phyloP scores from a whole-genome alignment of 2,329 filamentous ascomycete genomes.

The Fusarium pseudoanthophilum region DNA sequence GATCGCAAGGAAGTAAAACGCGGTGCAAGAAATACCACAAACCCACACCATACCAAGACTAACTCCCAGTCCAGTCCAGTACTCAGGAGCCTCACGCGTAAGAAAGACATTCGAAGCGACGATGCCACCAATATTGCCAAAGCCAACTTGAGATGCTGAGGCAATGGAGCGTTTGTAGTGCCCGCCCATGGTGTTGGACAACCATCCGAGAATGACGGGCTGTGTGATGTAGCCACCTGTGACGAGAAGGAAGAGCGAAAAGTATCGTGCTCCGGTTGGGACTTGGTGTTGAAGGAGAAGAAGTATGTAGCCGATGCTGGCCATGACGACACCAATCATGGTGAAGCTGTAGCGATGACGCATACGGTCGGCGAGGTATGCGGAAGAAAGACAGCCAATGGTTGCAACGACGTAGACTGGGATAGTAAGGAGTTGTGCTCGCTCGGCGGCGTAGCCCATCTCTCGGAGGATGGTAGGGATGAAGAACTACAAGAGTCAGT shows the following conservation, averaged over 20 bases:
- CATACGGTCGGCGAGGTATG: constrained; percentile 37
- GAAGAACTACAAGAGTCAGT: constrained; percentile 53
- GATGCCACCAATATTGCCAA: constrained; percentile 62
- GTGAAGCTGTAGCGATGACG: constrained; percentile 20
- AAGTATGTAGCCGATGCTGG: constrained; percentile 10
- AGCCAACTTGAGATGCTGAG: neutral
- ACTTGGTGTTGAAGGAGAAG: constrained; percentile 9
- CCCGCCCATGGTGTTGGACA: constrained; percentile 70
- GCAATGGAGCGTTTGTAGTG: constrained; percentile 9
- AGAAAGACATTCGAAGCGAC: constrained; percentile 23
- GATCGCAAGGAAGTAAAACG: constrained; percentile 2
- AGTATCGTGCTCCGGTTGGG: constrained; percentile 20
- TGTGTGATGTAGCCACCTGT: constrained; percentile 12
- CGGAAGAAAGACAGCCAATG: constrained; percentile 63
- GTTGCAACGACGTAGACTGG: constrained; percentile 71
- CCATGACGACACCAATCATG: neutral
- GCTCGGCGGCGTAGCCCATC: constrained; percentile 66
- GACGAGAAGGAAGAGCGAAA: constrained; percentile 12
- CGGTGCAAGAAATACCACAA: neutral
- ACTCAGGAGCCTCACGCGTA: neutral
- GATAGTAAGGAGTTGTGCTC: constrained; percentile 73
- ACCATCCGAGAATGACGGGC: constrained; percentile 73
- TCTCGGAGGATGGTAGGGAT: constrained; percentile 71
- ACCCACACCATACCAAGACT: constrained; percentile 21
- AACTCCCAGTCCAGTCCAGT: constrained; percentile 11